phyloP scores from a whole-genome alignment of 1,284 basidiomycete species.

The Heterobasidion irregulare region DNA sequence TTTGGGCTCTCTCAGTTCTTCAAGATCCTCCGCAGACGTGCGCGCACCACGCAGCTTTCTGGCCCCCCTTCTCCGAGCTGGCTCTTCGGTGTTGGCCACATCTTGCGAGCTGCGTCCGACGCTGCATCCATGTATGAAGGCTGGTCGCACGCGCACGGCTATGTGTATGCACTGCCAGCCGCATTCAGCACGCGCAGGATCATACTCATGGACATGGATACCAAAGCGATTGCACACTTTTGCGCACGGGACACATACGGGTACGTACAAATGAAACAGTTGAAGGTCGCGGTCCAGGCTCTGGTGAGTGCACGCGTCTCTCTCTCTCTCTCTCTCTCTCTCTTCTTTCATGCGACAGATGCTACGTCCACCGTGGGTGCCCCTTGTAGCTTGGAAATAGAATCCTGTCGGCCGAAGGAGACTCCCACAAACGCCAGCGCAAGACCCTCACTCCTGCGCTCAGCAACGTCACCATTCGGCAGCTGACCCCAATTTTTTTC shows the following conservation, averaged over 20 bases:
- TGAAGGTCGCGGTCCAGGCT: too few species aligned
- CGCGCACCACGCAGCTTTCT: not conserved
- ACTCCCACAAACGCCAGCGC: conserved; percentile 24
- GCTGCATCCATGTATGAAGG: too few species aligned
- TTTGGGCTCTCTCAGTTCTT: not conserved
- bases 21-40: not conserved
- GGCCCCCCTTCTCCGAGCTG: not conserved
- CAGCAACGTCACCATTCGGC: conserved; percentile 29
- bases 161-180: too few species aligned
- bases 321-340: too few species aligned
- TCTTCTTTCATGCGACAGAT: too few species aligned
- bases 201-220: too few species aligned
- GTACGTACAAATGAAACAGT: too few species aligned
- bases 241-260: too few species aligned
- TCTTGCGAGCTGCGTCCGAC: not conserved
- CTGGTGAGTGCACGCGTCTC: too few species aligned
- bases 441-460: conserved; percentile 32
- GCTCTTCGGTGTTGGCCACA: not conserved
- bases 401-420: not conserved
- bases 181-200: too few species aligned
- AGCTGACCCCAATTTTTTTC: conserved; percentile 27
- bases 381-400: not conserved
- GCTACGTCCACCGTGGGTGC: not conserved
- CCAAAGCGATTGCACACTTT: too few species aligned
- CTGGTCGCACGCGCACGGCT: too few species aligned